Evolutionary conservation across 345 rosid genomes (phyloP).

Genomic region (Ceriops zippeliana): DNA sequence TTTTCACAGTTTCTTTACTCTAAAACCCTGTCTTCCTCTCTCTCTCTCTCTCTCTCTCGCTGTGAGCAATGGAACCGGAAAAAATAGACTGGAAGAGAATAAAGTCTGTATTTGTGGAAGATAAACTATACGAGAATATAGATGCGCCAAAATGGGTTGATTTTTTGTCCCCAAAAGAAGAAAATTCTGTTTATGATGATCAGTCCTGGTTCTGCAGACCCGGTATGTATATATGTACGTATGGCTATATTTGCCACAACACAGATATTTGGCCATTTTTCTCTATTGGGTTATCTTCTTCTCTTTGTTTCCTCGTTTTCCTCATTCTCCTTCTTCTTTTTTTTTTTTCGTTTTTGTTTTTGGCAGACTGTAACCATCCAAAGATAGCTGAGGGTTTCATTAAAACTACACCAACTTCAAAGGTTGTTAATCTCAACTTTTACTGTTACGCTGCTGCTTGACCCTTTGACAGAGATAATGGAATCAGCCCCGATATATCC

Average conservation of each 20-base stretch:
- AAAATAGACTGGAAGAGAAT: constrained; percentile 86
- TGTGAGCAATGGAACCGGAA: constrained; percentile 63
- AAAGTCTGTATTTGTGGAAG: constrained; percentile 68
- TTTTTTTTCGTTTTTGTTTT: not conserved
- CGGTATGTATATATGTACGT: constrained; percentile 30
- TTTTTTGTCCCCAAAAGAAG: constrained; percentile 45
- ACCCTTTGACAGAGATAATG: too few species aligned
- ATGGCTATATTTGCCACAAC: too few species aligned
- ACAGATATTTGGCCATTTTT: not conserved
- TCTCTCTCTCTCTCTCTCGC: not conserved
- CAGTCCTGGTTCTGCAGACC: constrained; percentile 85
- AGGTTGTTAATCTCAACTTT: constrained; percentile 23
- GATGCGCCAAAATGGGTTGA: constrained; percentile 88
- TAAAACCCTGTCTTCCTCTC: not conserved
- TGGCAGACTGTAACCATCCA: constrained; percentile 80
- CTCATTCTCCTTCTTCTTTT: not conserved
- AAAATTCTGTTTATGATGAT: constrained; percentile 32
- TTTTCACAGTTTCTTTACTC: constrained; percentile 6
- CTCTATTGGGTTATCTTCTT: not conserved
- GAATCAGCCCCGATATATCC: too few species aligned
- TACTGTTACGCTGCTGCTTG: not conserved
- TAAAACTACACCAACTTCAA: constrained; percentile 43
- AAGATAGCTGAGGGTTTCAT: constrained; percentile 70
- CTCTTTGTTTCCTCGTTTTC: not conserved
- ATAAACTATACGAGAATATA: constrained; percentile 65